Evolutionary conservation across 2,329 filamentous ascomycete species (phyloP).

Genomic region (Trichoderma sp.): DNA sequence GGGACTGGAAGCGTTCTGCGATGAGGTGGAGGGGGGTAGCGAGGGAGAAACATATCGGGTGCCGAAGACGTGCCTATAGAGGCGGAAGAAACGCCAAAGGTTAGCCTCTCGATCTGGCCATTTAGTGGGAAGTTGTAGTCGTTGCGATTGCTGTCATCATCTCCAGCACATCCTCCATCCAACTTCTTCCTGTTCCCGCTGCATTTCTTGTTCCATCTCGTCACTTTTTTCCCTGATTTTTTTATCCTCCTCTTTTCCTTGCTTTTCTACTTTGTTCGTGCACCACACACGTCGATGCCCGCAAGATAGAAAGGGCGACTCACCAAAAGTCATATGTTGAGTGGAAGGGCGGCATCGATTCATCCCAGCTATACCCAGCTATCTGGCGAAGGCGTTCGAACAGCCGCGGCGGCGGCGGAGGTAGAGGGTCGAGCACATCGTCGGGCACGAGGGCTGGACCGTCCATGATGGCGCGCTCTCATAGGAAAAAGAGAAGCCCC

Average conservation of each 20-base stretch:
- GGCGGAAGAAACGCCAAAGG: neutral
- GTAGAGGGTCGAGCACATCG: conserved; percentile 60
- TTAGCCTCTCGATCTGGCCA: neutral
- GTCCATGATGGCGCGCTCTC: conserved; percentile 46
- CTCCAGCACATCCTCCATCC: neutral
- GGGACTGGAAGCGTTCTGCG: conserved; percentile 44
- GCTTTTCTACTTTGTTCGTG: neutral
- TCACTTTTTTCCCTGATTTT: neutral
- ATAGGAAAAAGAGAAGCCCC: conserved; percentile 14
- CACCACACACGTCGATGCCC: neutral
- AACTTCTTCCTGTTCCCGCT: neutral
- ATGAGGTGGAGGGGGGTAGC: conserved; percentile 46
- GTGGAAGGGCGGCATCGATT: conserved; percentile 55
- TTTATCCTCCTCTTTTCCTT: neutral
- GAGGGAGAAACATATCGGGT: conserved; percentile 55
- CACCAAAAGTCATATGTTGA: conserved; percentile 87
- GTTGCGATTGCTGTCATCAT: neutral
- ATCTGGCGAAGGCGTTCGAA: conserved; percentile 72
- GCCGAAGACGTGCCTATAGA: conserved; percentile 62
- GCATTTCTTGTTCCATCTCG: neutral
- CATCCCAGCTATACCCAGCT: conserved; percentile 74
- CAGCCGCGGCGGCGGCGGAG: conserved; percentile 62
- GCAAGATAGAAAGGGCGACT: conserved; percentile 22
- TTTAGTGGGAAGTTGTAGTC: neutral
- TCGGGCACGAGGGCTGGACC: conserved; percentile 48